Base-by-base conservation (phyloP, 2,329 filamentous ascomycete species). In the Pseudogymnoascus sp. region DNA sequence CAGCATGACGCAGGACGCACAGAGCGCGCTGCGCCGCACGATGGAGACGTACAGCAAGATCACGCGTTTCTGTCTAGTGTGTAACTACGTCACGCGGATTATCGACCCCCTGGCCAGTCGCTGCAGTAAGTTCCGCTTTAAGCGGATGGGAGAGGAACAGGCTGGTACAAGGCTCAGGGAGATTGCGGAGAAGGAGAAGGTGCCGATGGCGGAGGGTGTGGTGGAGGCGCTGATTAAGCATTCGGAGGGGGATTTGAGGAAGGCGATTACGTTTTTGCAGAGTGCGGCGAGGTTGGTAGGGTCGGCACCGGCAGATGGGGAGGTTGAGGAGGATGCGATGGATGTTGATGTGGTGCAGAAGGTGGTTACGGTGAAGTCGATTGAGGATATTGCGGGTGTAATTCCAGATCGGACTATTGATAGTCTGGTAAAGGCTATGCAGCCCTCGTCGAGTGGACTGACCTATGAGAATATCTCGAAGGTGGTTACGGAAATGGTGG, bases 41-140 rank as follows among this genome's bases (percentile, higher is more conserved):
- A 99, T 99, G 95, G 95, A 99, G 78, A 96, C 92, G 53, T 97
- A 97, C 76, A 90, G 86, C 75, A 93, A 92, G 72, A 97, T 97
- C 76, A 99, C 95, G 1, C 84, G 95, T 13, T 99, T 99, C 76
- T 97, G 95, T 73, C 81, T 99, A 44, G 93, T 97, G 64, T 99
- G 96, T 78, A 99, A 99, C 77, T 99, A 99, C 72, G 95, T 99
- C 53, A 97, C 95, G 3, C 83, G 95, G 64, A 99, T 99, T 73
- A 99, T 99, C 71, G 95, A 99, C 73, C 96, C 95, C 6, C 79
- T 99, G 21, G 95, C 95, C 1, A 92, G 87, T 74, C 84, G 95
- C 70, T 99, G 95, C 79, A 92, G 87, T 76, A 99, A 99, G 77
- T 99, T 99, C 74, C 83, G 95, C 33, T 99, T 99, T 83, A 99